A percentile compares a stretch with the other conserved stretches of the same genome.
phyloP scores from a whole-genome alignment of 352 stramenopile genomes.

The Phytophthora hybrid region DNA sequence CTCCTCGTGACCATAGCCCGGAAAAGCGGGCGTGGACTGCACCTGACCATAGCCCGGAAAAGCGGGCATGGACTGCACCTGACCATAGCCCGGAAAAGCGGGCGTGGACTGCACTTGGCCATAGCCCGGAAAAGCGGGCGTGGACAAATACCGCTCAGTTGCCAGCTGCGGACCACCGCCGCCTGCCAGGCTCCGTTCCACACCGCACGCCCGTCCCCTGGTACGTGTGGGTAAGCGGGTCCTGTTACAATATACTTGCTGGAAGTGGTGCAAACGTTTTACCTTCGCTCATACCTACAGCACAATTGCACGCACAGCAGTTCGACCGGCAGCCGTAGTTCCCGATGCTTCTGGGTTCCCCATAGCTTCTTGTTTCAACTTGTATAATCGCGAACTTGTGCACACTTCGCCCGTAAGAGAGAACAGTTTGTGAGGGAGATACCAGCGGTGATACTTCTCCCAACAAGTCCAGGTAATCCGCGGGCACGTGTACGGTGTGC shows the following conservation, averaged over 20 bases:
- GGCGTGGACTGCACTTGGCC: too few relatives aligned
- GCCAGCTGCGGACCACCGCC: too few relatives aligned
- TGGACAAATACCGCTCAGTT: too few relatives aligned
- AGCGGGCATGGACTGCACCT: too few relatives aligned
- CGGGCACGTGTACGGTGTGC: neutral
- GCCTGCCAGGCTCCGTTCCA: too few relatives aligned
- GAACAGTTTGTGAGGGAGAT: constrained; percentile 1
- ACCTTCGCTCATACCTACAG: neutral
- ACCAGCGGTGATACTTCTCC: constrained; percentile 8
- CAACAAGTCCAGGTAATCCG: constrained; percentile 1
- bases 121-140: too few relatives aligned
- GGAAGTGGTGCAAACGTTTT: neutral
- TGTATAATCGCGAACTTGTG: constrained; percentile 1
- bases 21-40: too few relatives aligned
- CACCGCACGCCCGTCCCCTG: too few relatives aligned
- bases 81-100: too few relatives aligned
- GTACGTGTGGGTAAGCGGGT: too few relatives aligned
- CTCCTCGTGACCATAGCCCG: too few relatives aligned
- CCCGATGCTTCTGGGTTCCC: neutral
- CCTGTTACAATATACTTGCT: neutral
- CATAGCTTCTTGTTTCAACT: neutral
- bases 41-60: too few relatives aligned
- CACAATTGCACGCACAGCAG: neutral
- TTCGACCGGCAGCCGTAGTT: neutral
- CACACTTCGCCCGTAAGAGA: neutral